phyloP scores from a whole-genome alignment of 2,329 filamentous ascomycete genomes.

The Harringtonia aguacate region DNA sequence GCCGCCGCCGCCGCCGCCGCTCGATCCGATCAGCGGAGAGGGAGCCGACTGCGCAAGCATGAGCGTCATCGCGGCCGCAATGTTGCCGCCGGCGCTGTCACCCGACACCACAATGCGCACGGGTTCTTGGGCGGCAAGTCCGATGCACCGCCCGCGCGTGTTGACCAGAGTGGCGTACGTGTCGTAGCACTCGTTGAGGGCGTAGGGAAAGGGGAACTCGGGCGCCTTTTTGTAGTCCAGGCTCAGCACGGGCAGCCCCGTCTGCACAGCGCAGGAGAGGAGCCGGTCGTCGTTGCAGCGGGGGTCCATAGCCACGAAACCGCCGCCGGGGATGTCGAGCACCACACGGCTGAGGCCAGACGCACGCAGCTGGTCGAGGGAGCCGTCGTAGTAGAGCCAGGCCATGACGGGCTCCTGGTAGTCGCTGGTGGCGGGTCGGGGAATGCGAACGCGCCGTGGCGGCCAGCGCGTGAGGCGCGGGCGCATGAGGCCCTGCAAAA shows the following conservation, averaged over 20 bases:
- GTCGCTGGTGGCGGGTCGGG: conserved; percentile 65
- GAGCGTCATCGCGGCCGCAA: conserved; percentile 69
- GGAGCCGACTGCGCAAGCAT: conserved; percentile 76
- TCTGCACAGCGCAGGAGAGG: conserved; percentile 82
- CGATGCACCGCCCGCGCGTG: conserved; percentile 64
- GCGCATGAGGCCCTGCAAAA: conserved; percentile 61
- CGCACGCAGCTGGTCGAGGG: conserved; percentile 49
- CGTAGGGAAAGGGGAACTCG: conserved; percentile 76
- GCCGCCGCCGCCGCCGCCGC: too few species aligned
- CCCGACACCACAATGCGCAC: conserved; percentile 66
- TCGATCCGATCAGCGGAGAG: too few species aligned
- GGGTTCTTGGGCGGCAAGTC: conserved; percentile 53
- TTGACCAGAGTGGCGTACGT: conserved; percentile 66
- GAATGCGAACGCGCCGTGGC: conserved; percentile 74
- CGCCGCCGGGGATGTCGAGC: conserved; percentile 84
- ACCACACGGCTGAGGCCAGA: conserved; percentile 62
- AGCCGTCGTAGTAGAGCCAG: conserved; percentile 93
- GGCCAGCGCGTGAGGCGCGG: conserved; percentile 73
- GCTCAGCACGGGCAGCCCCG: conserved; percentile 79
- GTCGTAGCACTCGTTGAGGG: conserved; percentile 79
- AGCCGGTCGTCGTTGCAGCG: conserved; percentile 89
- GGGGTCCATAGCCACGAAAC: conserved; percentile 96
- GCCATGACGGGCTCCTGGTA: conserved; percentile 75
- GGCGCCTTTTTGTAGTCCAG: conserved; percentile 85
- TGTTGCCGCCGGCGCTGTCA: conserved; percentile 74